Base-by-base conservation (phyloP, 257 asterid genomes). In the Fraxinus anomala region DNA sequence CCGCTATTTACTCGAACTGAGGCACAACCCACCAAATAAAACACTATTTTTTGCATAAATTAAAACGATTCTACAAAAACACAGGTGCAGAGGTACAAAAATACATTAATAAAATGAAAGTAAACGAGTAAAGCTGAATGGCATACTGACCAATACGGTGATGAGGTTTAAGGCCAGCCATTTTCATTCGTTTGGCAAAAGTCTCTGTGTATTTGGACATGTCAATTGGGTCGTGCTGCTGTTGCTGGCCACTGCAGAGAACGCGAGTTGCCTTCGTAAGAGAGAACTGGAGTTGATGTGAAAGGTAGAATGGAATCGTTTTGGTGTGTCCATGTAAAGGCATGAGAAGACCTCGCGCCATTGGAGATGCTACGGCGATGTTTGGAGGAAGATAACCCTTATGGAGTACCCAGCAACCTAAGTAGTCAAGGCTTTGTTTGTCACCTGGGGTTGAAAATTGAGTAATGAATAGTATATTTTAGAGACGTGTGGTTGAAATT, bases 121-220 rank as follows among this genome's bases (percentile, higher is more conserved):
- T 4, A 33, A 33, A 33, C 36, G 0, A 33, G 36, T 33, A 33
- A 33, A 33, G 36, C 36, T 3, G 36, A 33, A 33, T 33, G 19
- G 40, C 47, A 28, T 72, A 79, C 85, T 77, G 70, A 95, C 97
- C 99, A 56, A 95, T 83, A 61, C 87, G 96, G 77, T 95, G 94
- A 78, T 90, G 91, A 73, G 94, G 92, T 73, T 88, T 91, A 75
- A 95, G 89, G 73, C 96, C 97, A 71, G 96, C 97, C 92, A 91
- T 85, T 21, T 82, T 88, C 98, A 95, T 89, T 85, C 91, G 88
- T 54, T 82, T 87, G 19, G 97, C 86, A 69, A 93, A 93, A 63
- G 86, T 76, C 17, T 85, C 88, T 69, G 72, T 85, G 80, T 91
- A 88, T 21, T 65, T 68, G 78, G 87, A 74, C 83, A 84, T 75